These are phyloP conservation scores for Annulohypoxylon moriforme DNA, from an alignment of 495 filamentous ascomycete genomes.

Conservation along the genomic window DNA sequence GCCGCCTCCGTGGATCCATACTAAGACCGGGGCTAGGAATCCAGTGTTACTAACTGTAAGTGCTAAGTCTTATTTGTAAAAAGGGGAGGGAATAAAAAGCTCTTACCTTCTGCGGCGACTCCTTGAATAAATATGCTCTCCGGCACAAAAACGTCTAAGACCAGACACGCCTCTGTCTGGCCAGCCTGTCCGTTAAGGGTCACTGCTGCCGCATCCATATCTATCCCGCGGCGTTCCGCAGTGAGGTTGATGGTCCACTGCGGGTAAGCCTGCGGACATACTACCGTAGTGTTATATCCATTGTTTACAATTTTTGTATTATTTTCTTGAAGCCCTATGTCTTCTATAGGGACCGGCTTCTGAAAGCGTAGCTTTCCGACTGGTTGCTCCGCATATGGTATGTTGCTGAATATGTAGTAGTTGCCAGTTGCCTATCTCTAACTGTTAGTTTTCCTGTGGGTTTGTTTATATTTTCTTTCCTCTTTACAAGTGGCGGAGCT, in stretches of 20 bases:
- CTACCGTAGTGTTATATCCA: background rate
- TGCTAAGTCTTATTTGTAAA: background rate
- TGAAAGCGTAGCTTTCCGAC: constrained; percentile 30
- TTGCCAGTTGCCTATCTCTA: constrained; percentile 25
- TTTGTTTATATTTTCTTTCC: background rate
- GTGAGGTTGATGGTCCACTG: constrained; percentile 33
- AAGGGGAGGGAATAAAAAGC: background rate
- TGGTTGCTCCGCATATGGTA: constrained; percentile 38
- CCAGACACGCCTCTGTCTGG: constrained; percentile 40
- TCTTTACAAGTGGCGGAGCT: background rate
- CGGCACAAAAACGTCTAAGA: constrained; percentile 39
- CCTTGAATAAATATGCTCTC: constrained; percentile 18
- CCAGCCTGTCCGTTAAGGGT: constrained; percentile 21
- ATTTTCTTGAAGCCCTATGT: background rate
- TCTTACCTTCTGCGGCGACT: constrained; percentile 5
- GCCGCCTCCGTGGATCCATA: constrained; percentile 71
- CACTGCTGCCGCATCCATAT: background rate
- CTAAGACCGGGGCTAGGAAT: constrained; percentile 62
- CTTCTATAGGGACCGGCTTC: constrained; percentile 18
- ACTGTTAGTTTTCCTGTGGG: background rate
- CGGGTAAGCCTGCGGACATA: constrained; percentile 42
- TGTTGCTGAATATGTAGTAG: constrained; percentile 41
- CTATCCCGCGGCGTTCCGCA: constrained; percentile 19
- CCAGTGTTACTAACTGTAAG: constrained; percentile 2
- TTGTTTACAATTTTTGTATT: constrained; percentile 12